A percentile compares a stretch with the other conserved stretches of the same genome.
These are phyloP conservation scores for Hericium rajendrae DNA, from an alignment of 768 basidiomycete genomes.

Conservation along the genomic window DNA sequence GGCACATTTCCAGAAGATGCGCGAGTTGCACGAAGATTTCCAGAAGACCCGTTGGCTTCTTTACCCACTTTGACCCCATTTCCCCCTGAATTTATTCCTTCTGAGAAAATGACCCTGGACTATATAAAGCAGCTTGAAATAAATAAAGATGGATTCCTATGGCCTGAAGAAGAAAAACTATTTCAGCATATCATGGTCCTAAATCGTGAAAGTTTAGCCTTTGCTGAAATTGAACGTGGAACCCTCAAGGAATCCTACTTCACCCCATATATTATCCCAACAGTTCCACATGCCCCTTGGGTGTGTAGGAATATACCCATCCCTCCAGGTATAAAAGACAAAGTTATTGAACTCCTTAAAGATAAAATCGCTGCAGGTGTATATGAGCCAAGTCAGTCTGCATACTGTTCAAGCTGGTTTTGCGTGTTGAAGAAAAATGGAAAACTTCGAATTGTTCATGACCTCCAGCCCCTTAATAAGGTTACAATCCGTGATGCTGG, in stretches of 20 bases:
- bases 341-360: not conserved
- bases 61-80: not conserved
- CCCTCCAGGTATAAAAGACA: not conserved
- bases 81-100: not conserved
- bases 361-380: not conserved
- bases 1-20: not conserved
- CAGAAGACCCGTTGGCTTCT: not conserved
- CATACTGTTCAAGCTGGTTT: conserved; percentile 32
- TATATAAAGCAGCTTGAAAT: not conserved
- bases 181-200: no score
- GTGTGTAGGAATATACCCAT: not conserved
- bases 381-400: conserved; percentile 30
- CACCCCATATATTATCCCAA: not conserved
- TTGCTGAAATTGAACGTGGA: no score
- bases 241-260: no score
- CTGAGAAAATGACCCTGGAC: not conserved
- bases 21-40: not conserved
- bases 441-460: conserved; percentile 16
- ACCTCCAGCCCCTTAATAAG: conserved; percentile 18
- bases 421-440: conserved; percentile 24
- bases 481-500: conserved; percentile 1
- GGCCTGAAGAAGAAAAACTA: not conserved
- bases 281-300: not conserved
- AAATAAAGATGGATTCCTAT: not conserved
- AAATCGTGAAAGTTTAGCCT: no score